These are phyloP conservation scores for Collybiopsis luxurians DNA, from an alignment of 768 basidiomycete species.

Conservation along the genomic window DNA sequence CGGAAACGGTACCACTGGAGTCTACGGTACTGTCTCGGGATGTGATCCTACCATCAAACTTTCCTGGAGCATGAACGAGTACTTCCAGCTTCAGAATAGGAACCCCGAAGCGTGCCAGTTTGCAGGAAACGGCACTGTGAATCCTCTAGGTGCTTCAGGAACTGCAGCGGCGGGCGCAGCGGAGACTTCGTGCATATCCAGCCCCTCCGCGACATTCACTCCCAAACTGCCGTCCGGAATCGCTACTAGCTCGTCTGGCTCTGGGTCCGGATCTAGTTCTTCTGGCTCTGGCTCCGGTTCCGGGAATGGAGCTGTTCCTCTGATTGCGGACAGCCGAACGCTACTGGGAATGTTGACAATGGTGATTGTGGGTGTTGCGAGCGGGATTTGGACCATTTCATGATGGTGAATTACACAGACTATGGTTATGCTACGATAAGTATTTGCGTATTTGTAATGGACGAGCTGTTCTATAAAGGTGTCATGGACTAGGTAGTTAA, in stretches of 20 bases:
- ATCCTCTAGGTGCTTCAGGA: slow-evolving; percentile 47
- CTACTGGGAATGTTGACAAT: slow-evolving; percentile 18
- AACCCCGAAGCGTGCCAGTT: slow-evolving; percentile 72
- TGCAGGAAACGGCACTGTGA: slow-evolving; percentile 80
- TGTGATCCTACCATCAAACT: slow-evolving; percentile 82
- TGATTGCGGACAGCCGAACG: slow-evolving; percentile 25
- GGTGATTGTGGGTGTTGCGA: slow-evolving; percentile 1
- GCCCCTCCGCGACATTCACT: slow-evolving; percentile 59
- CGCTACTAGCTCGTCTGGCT: slow-evolving; percentile 16
- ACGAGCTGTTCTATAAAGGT: too few species aligned
- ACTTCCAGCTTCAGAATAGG: slow-evolving; percentile 63
- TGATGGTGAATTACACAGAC: neutral
- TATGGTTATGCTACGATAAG: neutral
- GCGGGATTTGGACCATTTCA: slow-evolving; percentile 6
- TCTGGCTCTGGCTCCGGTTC: slow-evolving; percentile 15
- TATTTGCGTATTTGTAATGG: too few species aligned
- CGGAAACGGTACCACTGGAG: slow-evolving; percentile 68
- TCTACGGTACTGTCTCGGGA: slow-evolving; percentile 71
- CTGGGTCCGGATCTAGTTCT: slow-evolving; percentile 13
- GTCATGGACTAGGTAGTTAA: too few species aligned
- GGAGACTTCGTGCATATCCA: slow-evolving; percentile 66
- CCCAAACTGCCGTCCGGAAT: slow-evolving; percentile 41
- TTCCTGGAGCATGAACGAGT: slow-evolving; percentile 80
- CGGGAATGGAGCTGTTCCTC: slow-evolving; percentile 10
- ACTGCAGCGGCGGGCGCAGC: slow-evolving; percentile 50